phyloP scores from a whole-genome alignment of 1,139 yeast genomes.

The Zygosaccharomyces pseudobailii region DNA sequence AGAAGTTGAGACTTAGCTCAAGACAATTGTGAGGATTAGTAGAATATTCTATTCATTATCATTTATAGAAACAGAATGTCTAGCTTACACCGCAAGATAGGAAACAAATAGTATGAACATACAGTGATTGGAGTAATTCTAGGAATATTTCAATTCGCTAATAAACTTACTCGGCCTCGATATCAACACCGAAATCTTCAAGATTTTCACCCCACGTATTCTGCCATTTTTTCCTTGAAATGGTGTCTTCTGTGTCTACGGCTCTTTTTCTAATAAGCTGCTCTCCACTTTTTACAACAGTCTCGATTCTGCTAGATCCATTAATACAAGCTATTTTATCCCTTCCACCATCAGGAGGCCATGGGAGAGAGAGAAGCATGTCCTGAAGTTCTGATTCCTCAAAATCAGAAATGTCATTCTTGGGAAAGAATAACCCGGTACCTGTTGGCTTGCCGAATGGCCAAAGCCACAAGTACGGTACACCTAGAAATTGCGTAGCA shows the following conservation, averaged over 20 bases:
- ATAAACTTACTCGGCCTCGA: slow-evolving; percentile 47
- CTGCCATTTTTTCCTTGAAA: slow-evolving; percentile 52
- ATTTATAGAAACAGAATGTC: background rate
- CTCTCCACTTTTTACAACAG: slow-evolving; percentile 27
- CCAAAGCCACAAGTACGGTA: slow-evolving; percentile 57
- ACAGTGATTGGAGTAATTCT: too few relatives aligned
- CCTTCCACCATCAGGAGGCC: slow-evolving; percentile 83
- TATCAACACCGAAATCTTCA: slow-evolving; percentile 83
- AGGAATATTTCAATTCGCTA: background rate
- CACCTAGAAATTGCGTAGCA: slow-evolving; percentile 47
- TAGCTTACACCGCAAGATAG: too few relatives aligned
- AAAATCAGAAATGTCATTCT: slow-evolving; percentile 42
- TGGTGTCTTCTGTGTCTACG: slow-evolving; percentile 32
- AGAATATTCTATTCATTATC: background rate
- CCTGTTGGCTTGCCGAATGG: slow-evolving; percentile 64
- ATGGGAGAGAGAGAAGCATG: slow-evolving; percentile 56
- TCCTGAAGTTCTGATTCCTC: slow-evolving; percentile 47
- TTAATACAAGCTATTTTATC: slow-evolving; percentile 6
- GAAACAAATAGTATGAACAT: too few relatives aligned
- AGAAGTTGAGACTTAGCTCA: slow-evolving; percentile 18
- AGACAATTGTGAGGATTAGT: background rate
- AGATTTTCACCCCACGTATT: slow-evolving; percentile 79
- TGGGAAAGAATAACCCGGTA: slow-evolving; percentile 48
- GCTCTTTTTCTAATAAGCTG: slow-evolving; percentile 31
- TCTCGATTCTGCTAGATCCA: slow-evolving; percentile 14